These are phyloP conservation scores for Capsicum pubescens DNA, from an alignment of 257 asterid genomes.

Conservation along the genomic window DNA sequence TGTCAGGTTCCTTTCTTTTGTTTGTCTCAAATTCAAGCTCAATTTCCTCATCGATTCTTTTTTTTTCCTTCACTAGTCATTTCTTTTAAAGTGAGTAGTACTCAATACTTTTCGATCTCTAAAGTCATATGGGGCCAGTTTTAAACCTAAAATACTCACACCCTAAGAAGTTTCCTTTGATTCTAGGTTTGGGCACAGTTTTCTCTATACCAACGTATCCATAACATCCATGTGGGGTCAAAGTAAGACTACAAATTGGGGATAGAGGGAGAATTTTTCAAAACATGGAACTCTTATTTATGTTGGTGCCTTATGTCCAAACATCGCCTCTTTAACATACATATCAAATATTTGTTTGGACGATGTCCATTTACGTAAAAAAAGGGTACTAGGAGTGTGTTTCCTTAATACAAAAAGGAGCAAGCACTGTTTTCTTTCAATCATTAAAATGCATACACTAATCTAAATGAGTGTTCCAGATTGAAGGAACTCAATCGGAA, in stretches of 20 bases:
- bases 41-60: background rate
- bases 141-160: background rate
- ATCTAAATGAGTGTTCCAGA: background rate
- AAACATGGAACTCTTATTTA: background rate
- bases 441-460: background rate
- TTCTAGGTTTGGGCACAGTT: background rate
- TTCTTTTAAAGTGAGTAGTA: background rate
- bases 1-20: background rate
- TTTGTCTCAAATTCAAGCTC: constrained; percentile 5
- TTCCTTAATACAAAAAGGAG: background rate
- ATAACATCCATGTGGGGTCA: background rate
- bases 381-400: background rate
- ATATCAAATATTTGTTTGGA: background rate
- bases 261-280: background rate
- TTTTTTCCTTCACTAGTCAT: background rate
- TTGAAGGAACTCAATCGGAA: background rate
- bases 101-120: background rate
- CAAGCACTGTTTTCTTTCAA: background rate
- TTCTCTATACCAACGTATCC: background rate
- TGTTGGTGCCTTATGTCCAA: constrained; percentile 14
- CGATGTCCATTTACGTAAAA: background rate
- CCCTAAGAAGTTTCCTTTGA: background rate
- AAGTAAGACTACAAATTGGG: constrained; percentile 15
- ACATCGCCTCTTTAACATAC: constrained; percentile 6
- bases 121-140: constrained; percentile 12